Percentiles rank a stretch among this genome's conserved stretches.
phyloP scores from a whole-genome alignment of 306 rosid genomes.

The Fragaria vesca region DNA sequence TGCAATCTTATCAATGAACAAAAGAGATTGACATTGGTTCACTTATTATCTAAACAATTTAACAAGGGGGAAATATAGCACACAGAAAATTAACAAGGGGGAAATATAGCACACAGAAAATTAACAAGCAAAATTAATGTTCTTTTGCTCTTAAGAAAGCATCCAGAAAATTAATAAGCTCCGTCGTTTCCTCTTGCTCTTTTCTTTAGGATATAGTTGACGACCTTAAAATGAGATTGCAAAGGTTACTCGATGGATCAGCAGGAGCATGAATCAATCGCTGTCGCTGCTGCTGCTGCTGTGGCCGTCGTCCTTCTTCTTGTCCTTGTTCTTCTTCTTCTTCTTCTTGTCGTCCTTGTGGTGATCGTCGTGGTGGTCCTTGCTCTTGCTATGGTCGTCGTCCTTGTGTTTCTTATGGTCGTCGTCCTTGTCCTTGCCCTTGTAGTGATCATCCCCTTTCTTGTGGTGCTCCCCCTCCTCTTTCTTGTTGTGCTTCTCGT shows the following conservation, averaged over 20 bases:
- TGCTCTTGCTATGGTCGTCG: not conserved
- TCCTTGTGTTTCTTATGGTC: not conserved
- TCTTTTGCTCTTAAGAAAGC: not conserved
- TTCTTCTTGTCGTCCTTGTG: not conserved
- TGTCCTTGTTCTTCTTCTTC: constrained; percentile 2
- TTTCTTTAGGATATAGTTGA: not conserved
- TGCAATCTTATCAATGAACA: no score
- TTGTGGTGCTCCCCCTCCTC: not conserved
- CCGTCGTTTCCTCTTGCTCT: not conserved
- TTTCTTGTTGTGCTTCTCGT: not conserved
- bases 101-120: not conserved
- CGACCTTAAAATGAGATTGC: not conserved
- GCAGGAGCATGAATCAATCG: not conserved
- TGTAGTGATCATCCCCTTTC: not conserved
- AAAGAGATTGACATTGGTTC: no score
- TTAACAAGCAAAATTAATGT: not conserved
- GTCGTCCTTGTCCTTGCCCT: constrained; percentile 2
- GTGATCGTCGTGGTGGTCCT: not conserved
- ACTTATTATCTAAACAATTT: no score
- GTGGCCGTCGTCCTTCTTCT: not conserved
- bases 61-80: no score
- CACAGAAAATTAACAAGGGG: not conserved
- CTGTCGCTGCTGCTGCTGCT: constrained; percentile 24
- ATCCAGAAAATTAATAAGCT: not conserved
- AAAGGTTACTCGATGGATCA: not conserved